phyloP scores from a whole-genome alignment of 164 flowering plant genomes.

The Magnolia officinalis region DNA sequence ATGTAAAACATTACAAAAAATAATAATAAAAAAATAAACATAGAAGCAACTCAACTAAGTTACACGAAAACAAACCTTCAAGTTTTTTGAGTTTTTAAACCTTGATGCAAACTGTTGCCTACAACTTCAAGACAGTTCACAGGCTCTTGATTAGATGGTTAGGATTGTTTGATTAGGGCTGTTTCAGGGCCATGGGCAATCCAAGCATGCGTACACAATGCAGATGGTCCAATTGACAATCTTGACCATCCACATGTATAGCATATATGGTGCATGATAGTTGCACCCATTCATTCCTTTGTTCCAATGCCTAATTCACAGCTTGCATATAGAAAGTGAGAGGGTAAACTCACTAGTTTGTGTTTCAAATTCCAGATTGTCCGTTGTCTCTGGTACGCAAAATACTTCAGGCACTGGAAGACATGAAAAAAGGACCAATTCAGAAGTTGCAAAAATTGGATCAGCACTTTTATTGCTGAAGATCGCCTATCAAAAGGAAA shows the following conservation, averaged over 20 bases:
- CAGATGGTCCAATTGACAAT: background rate
- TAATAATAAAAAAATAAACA: too few species aligned
- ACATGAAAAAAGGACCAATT: background rate
- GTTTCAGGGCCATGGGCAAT: background rate
- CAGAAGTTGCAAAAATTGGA: background rate
- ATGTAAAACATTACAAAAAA: too few species aligned
- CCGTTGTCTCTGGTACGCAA: conserved; percentile 56
- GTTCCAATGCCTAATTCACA: background rate
- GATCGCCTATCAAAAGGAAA: background rate
- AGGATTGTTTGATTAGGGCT: background rate
- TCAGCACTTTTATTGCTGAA: background rate
- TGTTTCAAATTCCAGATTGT: conserved; percentile 44
- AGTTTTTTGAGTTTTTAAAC: background rate
- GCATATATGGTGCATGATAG: background rate
- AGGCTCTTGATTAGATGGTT: background rate
- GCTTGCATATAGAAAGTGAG: background rate
- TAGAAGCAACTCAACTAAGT: background rate
- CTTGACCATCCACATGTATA: background rate
- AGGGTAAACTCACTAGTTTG: conserved; percentile 48
- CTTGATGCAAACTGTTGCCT: background rate
- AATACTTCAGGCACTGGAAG: conserved; percentile 69
- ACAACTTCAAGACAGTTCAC: background rate
- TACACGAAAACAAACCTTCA: too few species aligned
- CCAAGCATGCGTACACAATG: background rate
- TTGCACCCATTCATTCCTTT: background rate